phyloP scores from a whole-genome alignment of 108 stramenopile species.

The Cyclotella choctawhatcheeana region DNA sequence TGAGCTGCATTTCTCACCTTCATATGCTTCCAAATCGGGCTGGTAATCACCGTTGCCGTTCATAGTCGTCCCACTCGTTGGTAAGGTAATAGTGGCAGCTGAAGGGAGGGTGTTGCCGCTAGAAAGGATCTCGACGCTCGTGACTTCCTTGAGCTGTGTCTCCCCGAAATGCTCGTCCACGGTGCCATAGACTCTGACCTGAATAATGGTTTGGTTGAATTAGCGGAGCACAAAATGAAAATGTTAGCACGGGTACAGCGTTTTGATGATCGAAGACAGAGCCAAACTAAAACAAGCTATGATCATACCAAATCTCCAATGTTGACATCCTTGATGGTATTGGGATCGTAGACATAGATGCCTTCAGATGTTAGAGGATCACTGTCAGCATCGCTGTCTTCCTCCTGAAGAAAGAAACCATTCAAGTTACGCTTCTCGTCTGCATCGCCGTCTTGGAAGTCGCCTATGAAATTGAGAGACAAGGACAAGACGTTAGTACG shows the following conservation, averaged over 20 bases:
- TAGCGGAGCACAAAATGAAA: background rate
- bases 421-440: conserved; percentile 33
- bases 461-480: conserved; percentile 15
- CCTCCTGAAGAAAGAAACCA: conserved; percentile 58
- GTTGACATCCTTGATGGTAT: conserved; percentile 3
- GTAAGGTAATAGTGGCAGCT: conserved; percentile 21
- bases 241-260: background rate
- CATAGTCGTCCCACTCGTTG: background rate
- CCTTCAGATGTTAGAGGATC: conserved; percentile 52
- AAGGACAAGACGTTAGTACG: background rate
- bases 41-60: conserved; percentile 7
- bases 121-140: conserved; percentile 8
- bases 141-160: conserved; percentile 31
- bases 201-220: background rate
- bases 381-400: conserved; percentile 33
- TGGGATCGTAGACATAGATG: conserved; percentile 43
- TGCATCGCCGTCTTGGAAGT: conserved; percentile 36
- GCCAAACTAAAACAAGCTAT: background rate
- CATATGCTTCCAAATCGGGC: conserved; percentile 37
- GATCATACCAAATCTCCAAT: conserved; percentile 33
- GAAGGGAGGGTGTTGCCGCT: conserved; percentile 22
- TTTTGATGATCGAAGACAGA: background rate
- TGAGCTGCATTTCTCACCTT: conserved; percentile 1
- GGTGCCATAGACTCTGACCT: conserved; percentile 36
- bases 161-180: conserved; percentile 34